Percentiles rank a stretch among this genome's conserved stretches.
These are phyloP conservation scores for Metarhizium sp. DNA, from an alignment of 2,329 filamentous ascomycete genomes.

Conservation along the genomic window DNA sequence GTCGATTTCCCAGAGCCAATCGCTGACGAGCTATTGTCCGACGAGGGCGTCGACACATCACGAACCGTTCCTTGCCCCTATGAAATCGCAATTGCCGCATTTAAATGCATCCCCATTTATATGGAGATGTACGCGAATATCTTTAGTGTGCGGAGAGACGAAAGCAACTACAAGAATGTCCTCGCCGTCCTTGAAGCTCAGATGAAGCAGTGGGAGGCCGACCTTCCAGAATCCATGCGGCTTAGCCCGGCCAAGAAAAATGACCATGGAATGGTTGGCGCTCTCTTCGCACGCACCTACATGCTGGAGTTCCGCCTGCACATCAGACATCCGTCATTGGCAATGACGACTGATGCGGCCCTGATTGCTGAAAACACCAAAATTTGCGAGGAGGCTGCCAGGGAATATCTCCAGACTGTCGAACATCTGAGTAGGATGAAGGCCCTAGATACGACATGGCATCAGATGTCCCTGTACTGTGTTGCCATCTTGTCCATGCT, in stretches of 20 bases:
- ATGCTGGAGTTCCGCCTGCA: constrained; percentile 49
- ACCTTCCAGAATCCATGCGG: constrained; percentile 52
- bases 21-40: constrained; percentile 59
- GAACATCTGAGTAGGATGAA: constrained; percentile 52
- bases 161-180: constrained; percentile 52
- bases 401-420: constrained; percentile 53
- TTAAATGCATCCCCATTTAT: constrained; percentile 56
- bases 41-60: constrained; percentile 50
- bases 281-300: constrained; percentile 45
- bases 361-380: constrained; percentile 53
- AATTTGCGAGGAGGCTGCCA: constrained; percentile 57
- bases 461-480: constrained; percentile 61
- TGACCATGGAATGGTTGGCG: constrained; percentile 37
- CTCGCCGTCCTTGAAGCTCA: constrained; percentile 58
- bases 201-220: constrained; percentile 52
- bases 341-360: constrained; percentile 41
- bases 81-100: constrained; percentile 54
- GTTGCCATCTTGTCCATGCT: constrained; percentile 65
- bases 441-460: constrained; percentile 70
- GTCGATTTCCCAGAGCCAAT: constrained; percentile 65
- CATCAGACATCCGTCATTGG: constrained; percentile 52
- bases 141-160: constrained; percentile 59
- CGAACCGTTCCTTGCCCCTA: constrained; percentile 54
- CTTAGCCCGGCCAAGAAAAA: constrained; percentile 30
- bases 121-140: constrained; percentile 68